phyloP scores from a whole-genome alignment of 441 rosid genomes.

The Lepidium campestre region DNA sequence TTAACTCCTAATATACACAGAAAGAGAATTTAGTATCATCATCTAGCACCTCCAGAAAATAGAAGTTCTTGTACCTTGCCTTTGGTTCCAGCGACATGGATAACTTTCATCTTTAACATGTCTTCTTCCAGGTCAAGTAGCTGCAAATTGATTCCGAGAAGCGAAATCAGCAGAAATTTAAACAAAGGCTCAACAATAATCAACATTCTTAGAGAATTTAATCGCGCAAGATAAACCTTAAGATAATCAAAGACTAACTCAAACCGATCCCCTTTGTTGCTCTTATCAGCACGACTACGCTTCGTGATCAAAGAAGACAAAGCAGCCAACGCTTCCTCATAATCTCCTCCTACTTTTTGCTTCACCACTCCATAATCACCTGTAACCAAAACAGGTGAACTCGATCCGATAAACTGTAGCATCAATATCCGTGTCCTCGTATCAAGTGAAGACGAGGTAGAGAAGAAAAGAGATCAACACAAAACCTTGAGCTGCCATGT shows the following conservation, averaged over 20 bases:
- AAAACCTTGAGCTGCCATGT: conserved; percentile 28
- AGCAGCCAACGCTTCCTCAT: conserved; percentile 76
- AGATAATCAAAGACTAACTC: conserved; percentile 78
- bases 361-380: conserved; percentile 28
- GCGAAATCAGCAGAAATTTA: neutral
- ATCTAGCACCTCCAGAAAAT: neutral
- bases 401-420: conserved; percentile 3
- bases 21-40: neutral
- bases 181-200: neutral
- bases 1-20: neutral
- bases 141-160: conserved; percentile 28
- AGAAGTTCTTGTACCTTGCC: conserved; percentile 59
- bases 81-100: conserved; percentile 96
- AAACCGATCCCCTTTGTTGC: conserved; percentile 75
- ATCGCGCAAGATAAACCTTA: conserved; percentile 36
- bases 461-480: neutral
- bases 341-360: conserved; percentile 13
- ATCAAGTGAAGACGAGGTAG: neutral
- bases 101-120: conserved; percentile 68
- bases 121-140: conserved; percentile 78
- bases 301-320: conserved; percentile 85
- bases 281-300: conserved; percentile 80
- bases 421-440: neutral
- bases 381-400: conserved; percentile 2
- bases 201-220: neutral